These are phyloP conservation scores for Penicillium silybi DNA, from an alignment of 495 filamentous ascomycete species.

Conservation along the genomic window DNA sequence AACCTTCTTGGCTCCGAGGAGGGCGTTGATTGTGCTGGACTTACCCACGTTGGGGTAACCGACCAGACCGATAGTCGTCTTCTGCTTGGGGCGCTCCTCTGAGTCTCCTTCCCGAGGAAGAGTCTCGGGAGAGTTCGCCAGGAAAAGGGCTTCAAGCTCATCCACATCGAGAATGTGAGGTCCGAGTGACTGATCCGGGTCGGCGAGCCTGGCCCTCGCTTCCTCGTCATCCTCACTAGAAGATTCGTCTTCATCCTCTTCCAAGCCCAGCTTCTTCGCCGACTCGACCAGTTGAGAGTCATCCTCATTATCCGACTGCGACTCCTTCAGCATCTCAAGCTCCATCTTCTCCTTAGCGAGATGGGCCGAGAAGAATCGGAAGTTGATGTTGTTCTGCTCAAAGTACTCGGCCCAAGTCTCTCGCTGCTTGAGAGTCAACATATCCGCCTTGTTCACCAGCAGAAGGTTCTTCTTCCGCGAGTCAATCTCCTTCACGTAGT, in stretches of 20 bases:
- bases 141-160: constrained; percentile 85
- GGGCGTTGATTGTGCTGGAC: constrained; percentile 97
- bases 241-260: constrained; percentile 38
- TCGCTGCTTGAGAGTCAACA: constrained; percentile 90
- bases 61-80: constrained; percentile 87
- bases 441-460: constrained; percentile 98
- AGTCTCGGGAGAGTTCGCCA: constrained; percentile 62
- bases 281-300: constrained; percentile 34
- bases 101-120: constrained; percentile 32
- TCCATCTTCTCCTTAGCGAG: constrained; percentile 88
- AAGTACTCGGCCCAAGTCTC: constrained; percentile 88
- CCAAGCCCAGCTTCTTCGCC: constrained; percentile 34
- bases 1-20: constrained; percentile 97
- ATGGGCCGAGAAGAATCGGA: constrained; percentile 92
- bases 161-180: constrained; percentile 86
- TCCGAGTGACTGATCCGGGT: constrained; percentile 38
- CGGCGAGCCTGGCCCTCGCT: constrained; percentile 22
- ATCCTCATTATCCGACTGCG: constrained; percentile 47
- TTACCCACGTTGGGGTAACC: constrained; percentile 99
- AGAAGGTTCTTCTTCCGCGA: constrained; percentile 85
- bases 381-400: constrained; percentile 72
- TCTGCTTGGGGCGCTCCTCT: constrained; percentile 42
- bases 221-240: constrained; percentile 20
- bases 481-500: constrained; percentile 90
- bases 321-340: constrained; percentile 47